phyloP scores from a whole-genome alignment of 2,329 filamentous ascomycete species.

The Byssochlamys sp. region DNA sequence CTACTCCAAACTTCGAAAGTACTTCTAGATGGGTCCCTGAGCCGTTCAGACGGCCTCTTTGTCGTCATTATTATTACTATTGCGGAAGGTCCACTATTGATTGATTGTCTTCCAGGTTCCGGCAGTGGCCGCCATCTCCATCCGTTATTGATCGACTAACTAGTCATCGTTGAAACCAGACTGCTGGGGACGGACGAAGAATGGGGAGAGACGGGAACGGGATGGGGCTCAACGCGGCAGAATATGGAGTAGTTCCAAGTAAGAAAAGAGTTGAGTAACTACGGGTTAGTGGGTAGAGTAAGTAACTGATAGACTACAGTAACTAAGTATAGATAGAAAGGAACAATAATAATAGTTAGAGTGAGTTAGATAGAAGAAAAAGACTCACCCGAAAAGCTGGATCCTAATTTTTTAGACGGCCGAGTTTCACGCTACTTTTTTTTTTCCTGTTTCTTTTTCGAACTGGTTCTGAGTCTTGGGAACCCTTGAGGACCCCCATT shows the following conservation, averaged over 20 bases:
- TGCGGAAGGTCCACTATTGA: not conserved
- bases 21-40: not conserved
- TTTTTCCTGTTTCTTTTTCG: not conserved
- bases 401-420: not conserved
- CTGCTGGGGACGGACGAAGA: not conserved
- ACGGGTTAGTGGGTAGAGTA: not conserved
- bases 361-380: not conserved
- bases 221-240: not conserved
- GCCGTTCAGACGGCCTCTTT: not conserved
- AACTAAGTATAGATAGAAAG: not conserved
- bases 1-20: too few relatives aligned
- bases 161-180: not conserved
- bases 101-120: not conserved
- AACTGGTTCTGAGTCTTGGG: not conserved
- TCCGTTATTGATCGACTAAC: not conserved
- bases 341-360: too few relatives aligned
- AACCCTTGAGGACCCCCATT: not conserved
- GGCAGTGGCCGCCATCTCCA: not conserved
- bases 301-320: not conserved
- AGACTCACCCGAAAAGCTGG: not conserved
- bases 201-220: not conserved
- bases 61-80: not conserved
- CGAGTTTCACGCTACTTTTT: too few relatives aligned
- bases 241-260: not conserved
- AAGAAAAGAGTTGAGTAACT: too few relatives aligned